phyloP scores from a whole-genome alignment of 306 rosid species.

The Ochetophila trinervis region DNA sequence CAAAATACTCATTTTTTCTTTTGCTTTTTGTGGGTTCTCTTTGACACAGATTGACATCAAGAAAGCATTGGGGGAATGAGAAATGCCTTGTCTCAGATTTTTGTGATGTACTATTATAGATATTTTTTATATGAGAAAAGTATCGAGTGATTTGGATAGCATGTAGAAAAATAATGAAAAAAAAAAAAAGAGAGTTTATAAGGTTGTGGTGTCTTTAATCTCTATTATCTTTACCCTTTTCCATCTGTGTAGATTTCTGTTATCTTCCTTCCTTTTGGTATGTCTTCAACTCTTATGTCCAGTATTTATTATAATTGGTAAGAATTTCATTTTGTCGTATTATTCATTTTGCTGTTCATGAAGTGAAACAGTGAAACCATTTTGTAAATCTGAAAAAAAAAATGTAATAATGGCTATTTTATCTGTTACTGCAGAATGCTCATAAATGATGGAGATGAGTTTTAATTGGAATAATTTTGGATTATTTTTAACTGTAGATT shows the following conservation, averaged over 20 bases:
- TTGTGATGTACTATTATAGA: neutral
- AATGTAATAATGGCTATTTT: too few species aligned
- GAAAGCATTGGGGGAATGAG: conserved; percentile 69
- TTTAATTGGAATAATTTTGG: too few species aligned
- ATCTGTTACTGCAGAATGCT: too few species aligned
- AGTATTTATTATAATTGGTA: neutral
- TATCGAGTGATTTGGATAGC: too few species aligned
- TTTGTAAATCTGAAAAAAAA: too few species aligned
- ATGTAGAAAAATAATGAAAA: too few species aligned
- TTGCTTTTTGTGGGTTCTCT: neutral
- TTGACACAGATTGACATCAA: conserved; percentile 63
- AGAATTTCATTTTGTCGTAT: neutral
- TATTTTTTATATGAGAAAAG: too few species aligned
- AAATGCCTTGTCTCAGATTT: conserved; percentile 6
- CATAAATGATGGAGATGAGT: too few species aligned
- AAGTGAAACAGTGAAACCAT: too few species aligned
- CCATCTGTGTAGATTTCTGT: neutral
- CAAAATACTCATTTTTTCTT: neutral
- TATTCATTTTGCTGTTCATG: neutral
- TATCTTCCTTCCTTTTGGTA: neutral
- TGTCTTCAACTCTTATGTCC: neutral
- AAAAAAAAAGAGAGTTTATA: too few species aligned
- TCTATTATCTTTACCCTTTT: neutral
- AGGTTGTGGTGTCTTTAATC: too few species aligned
- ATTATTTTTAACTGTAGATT: too few species aligned